Base-by-base conservation (phyloP, 2,329 filamentous ascomycete species). In the Orbilia quercus region DNA sequence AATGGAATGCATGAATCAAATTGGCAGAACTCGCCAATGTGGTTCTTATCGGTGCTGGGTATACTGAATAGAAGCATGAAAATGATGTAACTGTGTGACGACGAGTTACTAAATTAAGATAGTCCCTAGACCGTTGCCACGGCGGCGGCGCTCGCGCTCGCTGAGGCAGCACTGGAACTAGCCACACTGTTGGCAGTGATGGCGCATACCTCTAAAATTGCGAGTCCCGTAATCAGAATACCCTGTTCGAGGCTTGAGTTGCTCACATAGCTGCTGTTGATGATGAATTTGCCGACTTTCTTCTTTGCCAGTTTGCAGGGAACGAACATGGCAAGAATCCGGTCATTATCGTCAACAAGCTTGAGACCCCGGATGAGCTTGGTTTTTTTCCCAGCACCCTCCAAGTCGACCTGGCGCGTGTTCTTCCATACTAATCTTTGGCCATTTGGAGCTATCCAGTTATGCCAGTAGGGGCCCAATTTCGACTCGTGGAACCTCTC, bases 271-370 rank as follows among this genome's bases (percentile, higher is more conserved):
- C 60, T 23, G 9, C 58, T 48, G 11, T 58, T 57, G 16, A 72
- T 38, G 6, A 65, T 25, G 54, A 72, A 64, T 40, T 72, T 72
- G 0, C 67, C 67, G 0, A 55, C 4, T n/a, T 72, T 72, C 12
- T 34, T 65, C 47, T 54, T 47, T 20, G 67, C 62, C 11, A 45
- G 40, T 23, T 65, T 65, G 28, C 40, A 38, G 40, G 44, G 36
- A 9, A 72, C 47, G 31, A 72, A 72, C 53, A 72, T 72, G 14
- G 58, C 67, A 18, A 72, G 20, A 7, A 48, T 22, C 11, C 58
- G 25, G n/a, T 54, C 45, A n/a, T 60, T 22, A 18, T 72, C 67
- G n/a, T 65, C 59, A 2, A 72, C 59, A 6, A 72, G 38, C 25
- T 72, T 72, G 45, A 63, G 44, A 6, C 45, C 47, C 14, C 48